Evolutionary conservation across 306 rosid species (phyloP), one percentile per base, ranked within the genome.

Genomic region (Vigna hirtella): DNA sequence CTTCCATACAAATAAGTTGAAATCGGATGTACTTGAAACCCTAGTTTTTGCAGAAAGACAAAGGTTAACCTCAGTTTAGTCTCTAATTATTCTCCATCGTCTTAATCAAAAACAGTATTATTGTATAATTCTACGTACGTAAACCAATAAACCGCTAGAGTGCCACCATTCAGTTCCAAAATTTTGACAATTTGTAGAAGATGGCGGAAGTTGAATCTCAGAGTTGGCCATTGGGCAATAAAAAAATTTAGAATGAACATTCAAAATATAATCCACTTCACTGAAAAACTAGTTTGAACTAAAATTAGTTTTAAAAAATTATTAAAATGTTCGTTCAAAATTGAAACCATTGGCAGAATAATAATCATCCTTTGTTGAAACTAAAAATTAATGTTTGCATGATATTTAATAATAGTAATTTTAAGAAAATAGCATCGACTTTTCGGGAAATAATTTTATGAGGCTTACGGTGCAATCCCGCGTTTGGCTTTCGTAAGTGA

Each of bases 111-210:
- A 18, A 42, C 74, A 36, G 45, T 48, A 36, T 15, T 61, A 2
- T 51, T 59, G 73, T 20, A 38, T 36, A 17, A 78, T 32, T 48
- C 20, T 70, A 59, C 50, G 55, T 45, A 78, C 28, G 34, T 32
- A 78, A 58, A 51, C 17, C 66, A 61, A 47, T 34, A 83, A 75
- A 66, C 85, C 18, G 83, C 79, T 85, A 83, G 47, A 49, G 34
- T 74, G 73, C 78, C 89, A 85, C 68, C 22, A 13, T 38, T 65
- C 3, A 26, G 50, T 9, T 63, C 48, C 50, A 2, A 14, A 20
- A 66, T 40, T 30, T 66, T 66, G 71, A 66, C 71, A 36, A 42
- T 9, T 66, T 62, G 17, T 32, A 14, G 22, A 30, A 61, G 66
- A 61, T 8, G 7, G 16, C 9, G 49, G 16, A 6, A 36, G 5